phyloP scores from a whole-genome alignment of 768 basidiomycete genomes.

The Austroboletus eburneus region DNA sequence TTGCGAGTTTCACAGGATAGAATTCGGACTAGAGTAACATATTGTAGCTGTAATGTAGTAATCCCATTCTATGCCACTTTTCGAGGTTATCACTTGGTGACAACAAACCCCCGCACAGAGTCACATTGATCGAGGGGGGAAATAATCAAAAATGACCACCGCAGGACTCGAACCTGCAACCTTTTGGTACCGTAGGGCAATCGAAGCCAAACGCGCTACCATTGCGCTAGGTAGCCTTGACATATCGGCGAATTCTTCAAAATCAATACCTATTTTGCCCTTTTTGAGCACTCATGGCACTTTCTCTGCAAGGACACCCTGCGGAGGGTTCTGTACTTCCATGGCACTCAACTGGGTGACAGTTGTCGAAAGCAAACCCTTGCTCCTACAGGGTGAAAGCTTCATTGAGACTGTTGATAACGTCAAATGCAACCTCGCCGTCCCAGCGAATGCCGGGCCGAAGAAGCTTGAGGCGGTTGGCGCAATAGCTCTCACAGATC shows the following conservation, averaged over 20 bases:
- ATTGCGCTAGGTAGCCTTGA: slow-evolving; percentile 79
- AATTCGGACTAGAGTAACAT: slow-evolving; percentile 9
- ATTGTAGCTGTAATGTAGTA: no score
- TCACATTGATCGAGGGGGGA: no score
- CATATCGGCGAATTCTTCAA: not conserved
- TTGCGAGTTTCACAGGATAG: slow-evolving; percentile 54
- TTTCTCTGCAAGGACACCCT: no score
- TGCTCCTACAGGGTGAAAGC: slow-evolving; percentile 62
- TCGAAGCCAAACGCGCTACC: slow-evolving; percentile 96
- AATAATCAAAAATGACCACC: slow-evolving; percentile 55
- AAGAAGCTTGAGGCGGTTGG: slow-evolving; percentile 60
- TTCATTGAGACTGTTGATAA: slow-evolving; percentile 55
- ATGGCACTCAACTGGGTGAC: slow-evolving; percentile 85
- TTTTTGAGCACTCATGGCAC: not conserved
- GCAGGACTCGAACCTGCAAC: slow-evolving; percentile 97
- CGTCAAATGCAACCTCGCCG: slow-evolving; percentile 52
- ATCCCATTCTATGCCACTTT: no score
- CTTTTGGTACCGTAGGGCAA: slow-evolving; percentile 76
- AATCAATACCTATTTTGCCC: not conserved
- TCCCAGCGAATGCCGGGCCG: slow-evolving; percentile 56
- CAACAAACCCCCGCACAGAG: no score
- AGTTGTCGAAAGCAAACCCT: slow-evolving; percentile 51
- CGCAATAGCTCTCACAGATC: slow-evolving; percentile 62
- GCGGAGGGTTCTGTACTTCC: not conserved
- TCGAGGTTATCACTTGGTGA: no score